A percentile compares a stretch with the other conserved stretches of the same genome.
Conservation (phyloP, 2,329 filamentous ascomycete genomes). For the Diplodia seriata region DNA sequence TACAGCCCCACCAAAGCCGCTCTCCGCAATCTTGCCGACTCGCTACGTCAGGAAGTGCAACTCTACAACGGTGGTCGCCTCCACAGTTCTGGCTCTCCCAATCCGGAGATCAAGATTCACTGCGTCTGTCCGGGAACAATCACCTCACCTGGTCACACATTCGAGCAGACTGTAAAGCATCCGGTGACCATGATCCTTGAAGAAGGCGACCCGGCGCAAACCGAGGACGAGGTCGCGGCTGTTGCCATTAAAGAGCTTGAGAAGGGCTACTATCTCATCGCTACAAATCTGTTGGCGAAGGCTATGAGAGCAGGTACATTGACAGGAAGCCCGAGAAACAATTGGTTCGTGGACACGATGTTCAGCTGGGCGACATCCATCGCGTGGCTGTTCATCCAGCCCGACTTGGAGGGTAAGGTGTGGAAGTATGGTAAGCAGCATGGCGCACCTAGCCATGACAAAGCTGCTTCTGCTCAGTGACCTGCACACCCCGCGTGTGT, state of each 20-base stretch:
- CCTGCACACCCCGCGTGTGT: neutral
- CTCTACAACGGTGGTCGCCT: conserved; percentile 75
- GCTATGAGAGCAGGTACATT: conserved; percentile 70
- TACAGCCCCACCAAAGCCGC: conserved; percentile 89
- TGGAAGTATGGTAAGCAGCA: conserved; percentile 65
- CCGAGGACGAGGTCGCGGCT: conserved; percentile 77
- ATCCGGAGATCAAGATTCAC: conserved; percentile 75
- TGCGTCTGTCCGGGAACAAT: conserved; percentile 87
- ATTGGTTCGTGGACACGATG: conserved; percentile 61
- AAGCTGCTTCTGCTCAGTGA: conserved; percentile 1
- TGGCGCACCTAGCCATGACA: conserved; percentile 42
- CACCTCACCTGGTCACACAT: conserved; percentile 73
- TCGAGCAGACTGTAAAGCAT: conserved; percentile 81
- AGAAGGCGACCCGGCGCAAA: conserved; percentile 79
- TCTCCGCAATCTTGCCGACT: conserved; percentile 81
- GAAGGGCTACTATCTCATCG: conserved; percentile 78
- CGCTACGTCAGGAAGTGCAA: conserved; percentile 80
- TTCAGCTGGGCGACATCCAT: conserved; percentile 61
- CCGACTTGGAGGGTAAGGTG: conserved; percentile 64
- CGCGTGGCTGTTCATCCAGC: conserved; percentile 63
- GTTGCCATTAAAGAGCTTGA: conserved; percentile 77
- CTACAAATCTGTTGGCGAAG: conserved; percentile 74
- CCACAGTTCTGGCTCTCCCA: conserved; percentile 39
- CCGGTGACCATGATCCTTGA: conserved; percentile 80
- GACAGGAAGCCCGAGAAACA: conserved; percentile 61